phyloP scores from a whole-genome alignment of 176 grass and related monocot genomes.

The Tillandsia leiboldiana region DNA sequence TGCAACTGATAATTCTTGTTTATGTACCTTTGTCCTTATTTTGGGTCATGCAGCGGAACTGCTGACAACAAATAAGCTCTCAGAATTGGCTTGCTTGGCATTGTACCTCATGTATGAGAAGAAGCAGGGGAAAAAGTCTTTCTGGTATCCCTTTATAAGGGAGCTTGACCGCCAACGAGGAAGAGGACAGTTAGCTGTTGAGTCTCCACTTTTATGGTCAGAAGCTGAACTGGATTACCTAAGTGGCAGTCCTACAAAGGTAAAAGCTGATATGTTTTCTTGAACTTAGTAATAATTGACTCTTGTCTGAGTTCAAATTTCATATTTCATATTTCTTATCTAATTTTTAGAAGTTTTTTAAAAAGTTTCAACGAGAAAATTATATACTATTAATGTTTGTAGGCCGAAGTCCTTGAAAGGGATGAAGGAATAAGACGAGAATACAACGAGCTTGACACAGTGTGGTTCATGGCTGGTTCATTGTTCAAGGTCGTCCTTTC shows the following conservation, averaged over 20 bases:
- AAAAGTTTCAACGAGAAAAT: neutral
- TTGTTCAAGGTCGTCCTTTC: constrained; percentile 64
- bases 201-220: constrained; percentile 90
- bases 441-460: constrained; percentile 86
- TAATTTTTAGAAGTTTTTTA: neutral
- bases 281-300: neutral
- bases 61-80: constrained; percentile 93
- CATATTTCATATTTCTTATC: neutral
- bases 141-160: constrained; percentile 91
- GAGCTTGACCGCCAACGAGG: constrained; percentile 91
- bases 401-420: constrained; percentile 83
- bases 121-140: constrained; percentile 85
- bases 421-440: constrained; percentile 91
- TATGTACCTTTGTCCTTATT: constrained; percentile 20
- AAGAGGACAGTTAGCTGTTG: constrained; percentile 88
- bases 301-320: neutral
- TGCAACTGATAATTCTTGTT: constrained; percentile 7
- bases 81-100: constrained; percentile 94
- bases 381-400: constrained; percentile 7
- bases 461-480: constrained; percentile 99
- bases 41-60: constrained; percentile 62
- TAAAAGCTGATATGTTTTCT: constrained; percentile 18
- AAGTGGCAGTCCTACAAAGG: constrained; percentile 77
- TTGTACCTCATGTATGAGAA: constrained; percentile 99
- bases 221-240: constrained; percentile 78